Base-by-base conservation (phyloP, 768 basidiomycete genomes). In the Naematelia aurantialba region DNA sequence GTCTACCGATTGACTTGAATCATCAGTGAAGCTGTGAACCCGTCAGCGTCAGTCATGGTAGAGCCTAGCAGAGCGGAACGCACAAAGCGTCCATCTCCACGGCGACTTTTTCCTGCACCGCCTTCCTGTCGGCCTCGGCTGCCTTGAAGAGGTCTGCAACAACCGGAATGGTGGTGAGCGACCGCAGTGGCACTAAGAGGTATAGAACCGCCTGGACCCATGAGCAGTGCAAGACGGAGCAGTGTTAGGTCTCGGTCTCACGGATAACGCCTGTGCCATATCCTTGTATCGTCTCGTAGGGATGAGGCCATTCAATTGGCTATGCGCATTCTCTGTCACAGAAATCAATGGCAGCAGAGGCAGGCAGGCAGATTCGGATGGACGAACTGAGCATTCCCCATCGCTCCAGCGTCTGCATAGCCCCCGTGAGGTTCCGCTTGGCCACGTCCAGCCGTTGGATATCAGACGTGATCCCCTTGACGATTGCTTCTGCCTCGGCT, bases 401-500 rank as follows among this genome's bases (percentile, higher is more conserved):
- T 57, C 91, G 80, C 77, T 90, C 91, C 67, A 98, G 78, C 1
- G 86, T 87, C 4, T 89, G 93, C 85, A 98, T 92, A 68, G 89
- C 89, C 24, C 84, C 79, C 19, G 89, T 87, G 51, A 99, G 82
- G 71, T 98, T 96, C 79, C 86, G 87, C 83, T 98, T 97, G 17
- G 91, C 92, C 31, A 89, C 79, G 75, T 98, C 96, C 29, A 99
- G 81, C 3, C 88, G 84, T 74, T 97, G 93, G 49, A 99, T 98
- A 76, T 99, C 96, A 65, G 89, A 88, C 1, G 96, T 99, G 65
- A 98, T 96, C 66, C 90, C 86, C 54, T 88, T 83, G 24, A 98
- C 96, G 49, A 98, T 90, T 1, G 91, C 91, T 69, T 98, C 96
- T 2, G 91, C 92, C 74, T 99, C 96, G 0, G 91, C 89, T 0